A percentile compares a stretch with the other conserved stretches of the same genome.
These are phyloP conservation scores for Pseudonitzschia pungens DNA, from an alignment of 108 stramenopile species.

Conservation along the genomic window DNA sequence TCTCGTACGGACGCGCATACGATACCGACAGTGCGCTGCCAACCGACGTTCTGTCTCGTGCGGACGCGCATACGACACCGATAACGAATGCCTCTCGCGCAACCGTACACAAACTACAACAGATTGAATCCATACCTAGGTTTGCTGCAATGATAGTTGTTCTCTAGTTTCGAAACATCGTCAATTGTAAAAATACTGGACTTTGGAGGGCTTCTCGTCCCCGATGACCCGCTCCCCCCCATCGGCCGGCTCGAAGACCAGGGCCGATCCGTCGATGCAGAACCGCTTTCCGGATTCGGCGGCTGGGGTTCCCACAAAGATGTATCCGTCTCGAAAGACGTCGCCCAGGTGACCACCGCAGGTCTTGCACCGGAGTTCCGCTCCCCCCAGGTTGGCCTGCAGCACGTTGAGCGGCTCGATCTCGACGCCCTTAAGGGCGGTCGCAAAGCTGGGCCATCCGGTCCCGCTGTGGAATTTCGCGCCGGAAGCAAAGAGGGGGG, in stretches of 20 bases:
- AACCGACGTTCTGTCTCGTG: no score
- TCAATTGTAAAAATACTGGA: constrained; percentile 6
- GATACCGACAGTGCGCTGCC: no score
- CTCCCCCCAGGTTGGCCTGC: constrained; percentile 59
- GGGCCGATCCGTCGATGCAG: constrained; percentile 78
- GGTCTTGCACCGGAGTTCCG: constrained; percentile 76
- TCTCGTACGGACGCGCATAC: no score
- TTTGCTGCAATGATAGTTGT: background rate
- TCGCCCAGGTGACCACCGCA: constrained; percentile 92
- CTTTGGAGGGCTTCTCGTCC: constrained; percentile 10
- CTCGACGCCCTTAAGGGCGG: constrained; percentile 63
- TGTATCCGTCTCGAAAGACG: constrained; percentile 74
- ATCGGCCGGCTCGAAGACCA: constrained; percentile 48
- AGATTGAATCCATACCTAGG: no score
- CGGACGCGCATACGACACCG: no score
- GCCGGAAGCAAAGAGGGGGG: constrained; percentile 70
- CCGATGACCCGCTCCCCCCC: constrained; percentile 23
- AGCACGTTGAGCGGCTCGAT: constrained; percentile 62
- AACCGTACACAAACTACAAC: no score
- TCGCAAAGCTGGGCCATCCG: constrained; percentile 76
- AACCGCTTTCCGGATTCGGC: constrained; percentile 60
- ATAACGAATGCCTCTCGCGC: no score
- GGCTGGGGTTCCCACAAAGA: constrained; percentile 77
- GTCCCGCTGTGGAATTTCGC: constrained; percentile 82
- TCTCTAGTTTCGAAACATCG: background rate